These are phyloP conservation scores for Mortierella sp. DNA, from an alignment of 371 early-diverging fungal genomes.

Conservation along the genomic window DNA sequence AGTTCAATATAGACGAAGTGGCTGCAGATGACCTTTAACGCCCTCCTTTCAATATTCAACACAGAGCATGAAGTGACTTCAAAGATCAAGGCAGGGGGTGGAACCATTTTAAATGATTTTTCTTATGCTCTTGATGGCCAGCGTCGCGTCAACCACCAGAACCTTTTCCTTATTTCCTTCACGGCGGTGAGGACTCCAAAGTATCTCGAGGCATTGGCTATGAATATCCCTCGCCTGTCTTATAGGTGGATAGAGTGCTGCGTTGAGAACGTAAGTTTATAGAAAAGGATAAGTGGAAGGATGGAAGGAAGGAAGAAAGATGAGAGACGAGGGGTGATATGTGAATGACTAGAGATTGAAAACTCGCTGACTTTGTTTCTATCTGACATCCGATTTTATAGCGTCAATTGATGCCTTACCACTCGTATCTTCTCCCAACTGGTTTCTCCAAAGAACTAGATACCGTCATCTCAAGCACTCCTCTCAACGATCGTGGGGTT, in stretches of 20 bases:
- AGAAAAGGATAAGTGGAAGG: too few relatives aligned
- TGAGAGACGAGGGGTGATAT: too few relatives aligned
- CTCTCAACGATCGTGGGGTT: conserved; percentile 15
- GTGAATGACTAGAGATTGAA: background rate
- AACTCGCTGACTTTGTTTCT: background rate
- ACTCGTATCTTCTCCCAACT: conserved; percentile 32
- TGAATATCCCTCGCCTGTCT: conserved; percentile 32
- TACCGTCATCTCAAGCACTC: conserved; percentile 24
- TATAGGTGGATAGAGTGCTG: conserved; percentile 44
- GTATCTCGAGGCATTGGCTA: conserved; percentile 32
- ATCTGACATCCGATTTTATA: conserved; percentile 5
- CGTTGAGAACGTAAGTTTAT: conserved; percentile 16
- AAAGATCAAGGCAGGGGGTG: conserved; percentile 27
- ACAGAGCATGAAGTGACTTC: background rate
- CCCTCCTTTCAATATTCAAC: background rate
- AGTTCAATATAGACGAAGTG: background rate
- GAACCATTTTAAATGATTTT: conserved; percentile 20
- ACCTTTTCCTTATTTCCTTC: conserved; percentile 28
- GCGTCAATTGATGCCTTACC: conserved; percentile 19
- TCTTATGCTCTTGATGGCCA: background rate
- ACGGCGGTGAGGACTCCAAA: conserved; percentile 18
- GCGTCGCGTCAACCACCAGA: background rate
- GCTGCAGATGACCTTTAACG: background rate
- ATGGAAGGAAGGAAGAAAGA: too few relatives aligned
- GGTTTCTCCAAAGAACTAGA: conserved; percentile 39